These are phyloP conservation scores for Aspergillus sp. DNA, from an alignment of 2,329 filamentous ascomycete genomes.

Conservation along the genomic window DNA sequence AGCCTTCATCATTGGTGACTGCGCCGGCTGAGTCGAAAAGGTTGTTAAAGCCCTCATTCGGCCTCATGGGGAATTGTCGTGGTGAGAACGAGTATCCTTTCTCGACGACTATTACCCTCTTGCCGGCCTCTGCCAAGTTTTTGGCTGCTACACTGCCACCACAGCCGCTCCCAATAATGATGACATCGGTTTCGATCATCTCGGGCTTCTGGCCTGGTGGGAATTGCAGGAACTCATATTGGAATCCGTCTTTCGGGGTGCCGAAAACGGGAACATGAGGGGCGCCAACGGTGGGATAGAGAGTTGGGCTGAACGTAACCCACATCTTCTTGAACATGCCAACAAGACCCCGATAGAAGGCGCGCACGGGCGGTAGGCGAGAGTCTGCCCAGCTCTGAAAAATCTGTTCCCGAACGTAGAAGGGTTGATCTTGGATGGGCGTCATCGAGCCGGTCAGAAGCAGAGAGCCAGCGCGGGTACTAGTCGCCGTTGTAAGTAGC, in stretches of 20 bases:
- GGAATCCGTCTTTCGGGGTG: conserved; percentile 54
- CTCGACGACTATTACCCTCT: conserved; percentile 78
- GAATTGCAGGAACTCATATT: conserved; percentile 63
- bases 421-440: conserved; percentile 58
- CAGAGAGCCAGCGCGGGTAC: conserved; percentile 60
- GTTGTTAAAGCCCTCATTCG: conserved; percentile 62
- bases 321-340: conserved; percentile 58
- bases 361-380: conserved; percentile 57
- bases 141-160: conserved; percentile 83
- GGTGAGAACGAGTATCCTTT: conserved; percentile 79
- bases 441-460: conserved; percentile 62
- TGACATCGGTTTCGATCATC: conserved; percentile 75
- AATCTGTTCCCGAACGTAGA: conserved; percentile 59
- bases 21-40: conserved; percentile 73
- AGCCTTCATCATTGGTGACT: conserved; percentile 59
- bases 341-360: conserved; percentile 54
- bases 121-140: conserved; percentile 75
- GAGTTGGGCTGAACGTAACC: conserved; percentile 56
- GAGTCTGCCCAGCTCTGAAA: conserved; percentile 59
- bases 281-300: conserved; percentile 57
- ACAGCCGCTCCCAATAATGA: conserved; percentile 85
- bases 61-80: conserved; percentile 74
- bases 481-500: conserved; percentile 27
- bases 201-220: conserved; percentile 59
- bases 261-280: conserved; percentile 60